Evolutionary conservation across 2,329 filamentous ascomycete species (phyloP).

Genomic region (Exophiala viscosa): DNA sequence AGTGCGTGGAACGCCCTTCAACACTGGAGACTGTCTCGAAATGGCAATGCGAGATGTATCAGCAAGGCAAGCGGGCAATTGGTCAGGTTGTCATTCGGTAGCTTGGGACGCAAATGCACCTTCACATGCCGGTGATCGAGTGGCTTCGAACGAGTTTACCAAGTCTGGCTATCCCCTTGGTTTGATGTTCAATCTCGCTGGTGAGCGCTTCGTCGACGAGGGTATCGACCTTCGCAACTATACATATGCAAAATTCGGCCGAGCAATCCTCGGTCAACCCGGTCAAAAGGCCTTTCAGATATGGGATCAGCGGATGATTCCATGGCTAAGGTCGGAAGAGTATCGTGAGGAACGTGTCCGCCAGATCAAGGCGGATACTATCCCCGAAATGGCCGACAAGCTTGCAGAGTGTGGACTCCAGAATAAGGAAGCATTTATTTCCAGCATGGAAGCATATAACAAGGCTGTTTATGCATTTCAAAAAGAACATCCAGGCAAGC

Average conservation of each 20-base stretch:
- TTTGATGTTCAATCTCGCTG: conserved; percentile 59
- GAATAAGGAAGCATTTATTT: conserved; percentile 46
- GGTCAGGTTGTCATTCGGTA: conserved; percentile 62
- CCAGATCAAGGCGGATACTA: conserved; percentile 48
- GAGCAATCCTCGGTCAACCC: conserved; percentile 59
- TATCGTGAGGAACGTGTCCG: conserved; percentile 58
- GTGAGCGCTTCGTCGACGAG: conserved; percentile 63
- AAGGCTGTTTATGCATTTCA: conserved; percentile 50
- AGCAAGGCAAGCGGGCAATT: conserved; percentile 56
- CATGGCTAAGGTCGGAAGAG: conserved; percentile 59
- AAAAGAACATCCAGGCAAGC: conserved; percentile 42
- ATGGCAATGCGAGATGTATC: conserved; percentile 47
- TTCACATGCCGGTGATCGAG: conserved; percentile 52
- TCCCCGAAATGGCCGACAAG: conserved; percentile 56
- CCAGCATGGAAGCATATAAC: conserved; percentile 57
- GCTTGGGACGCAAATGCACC: conserved; percentile 64
- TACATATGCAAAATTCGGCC: conserved; percentile 64
- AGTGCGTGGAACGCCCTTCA: conserved; percentile 63
- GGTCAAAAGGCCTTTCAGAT: conserved; percentile 60
- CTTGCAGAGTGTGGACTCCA: conserved; percentile 48
- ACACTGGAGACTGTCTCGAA: conserved; percentile 57
- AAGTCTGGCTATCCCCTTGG: conserved; percentile 67
- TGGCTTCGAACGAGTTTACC: conserved; percentile 63
- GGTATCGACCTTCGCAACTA: conserved; percentile 63
- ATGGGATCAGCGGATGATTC: conserved; percentile 54